Evolutionary conservation across 2,329 filamentous ascomycete species (phyloP).

Genomic region (Paraphaeosphaeria sporulosa): DNA sequence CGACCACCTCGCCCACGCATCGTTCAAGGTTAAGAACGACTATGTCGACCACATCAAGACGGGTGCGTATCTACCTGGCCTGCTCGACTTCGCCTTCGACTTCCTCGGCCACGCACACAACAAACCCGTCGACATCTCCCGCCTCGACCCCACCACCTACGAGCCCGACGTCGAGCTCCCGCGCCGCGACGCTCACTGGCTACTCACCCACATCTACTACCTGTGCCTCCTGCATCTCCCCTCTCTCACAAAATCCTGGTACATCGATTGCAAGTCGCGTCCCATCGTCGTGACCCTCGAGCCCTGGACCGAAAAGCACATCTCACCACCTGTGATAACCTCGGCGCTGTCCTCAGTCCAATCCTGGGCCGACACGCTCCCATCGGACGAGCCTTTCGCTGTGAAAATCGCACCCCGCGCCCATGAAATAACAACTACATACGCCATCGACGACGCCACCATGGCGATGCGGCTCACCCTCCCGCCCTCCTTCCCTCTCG

Average conservation of each 20-base stretch:
- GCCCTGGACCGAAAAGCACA: slow-evolving; percentile 83
- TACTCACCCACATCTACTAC: slow-evolving; percentile 87
- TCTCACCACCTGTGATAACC: slow-evolving; percentile 74
- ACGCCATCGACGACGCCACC: slow-evolving; percentile 85
- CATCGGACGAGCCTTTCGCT: slow-evolving; percentile 58
- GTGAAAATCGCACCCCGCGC: slow-evolving; percentile 76
- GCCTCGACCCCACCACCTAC: slow-evolving; percentile 73
- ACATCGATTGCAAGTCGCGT: slow-evolving; percentile 77
- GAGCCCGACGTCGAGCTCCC: slow-evolving; percentile 66
- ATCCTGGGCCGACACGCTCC: slow-evolving; percentile 65
- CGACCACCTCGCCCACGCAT: slow-evolving; percentile 79
- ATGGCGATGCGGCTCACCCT: slow-evolving; percentile 84
- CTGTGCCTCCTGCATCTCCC: slow-evolving; percentile 78
- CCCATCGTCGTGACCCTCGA: slow-evolving; percentile 83
- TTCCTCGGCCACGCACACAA: slow-evolving; percentile 81
- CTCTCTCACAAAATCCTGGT: slow-evolving; percentile 83
- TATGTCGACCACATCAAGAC: slow-evolving; percentile 83
- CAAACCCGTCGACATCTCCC: slow-evolving; percentile 73
- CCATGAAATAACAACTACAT: slow-evolving; percentile 81
- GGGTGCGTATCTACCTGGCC: slow-evolving; percentile 69
- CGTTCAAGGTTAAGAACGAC: slow-evolving; percentile 81
- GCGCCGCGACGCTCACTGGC: slow-evolving; percentile 80
- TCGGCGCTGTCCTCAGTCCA: slow-evolving; percentile 72
- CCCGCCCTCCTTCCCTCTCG: slow-evolving; percentile 82
- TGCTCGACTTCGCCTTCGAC: slow-evolving; percentile 84